Evolutionary conservation across 345 rosid species (phyloP), one percentile per base, ranked within the genome.

Genomic region (Lepidium aucheri): DNA sequence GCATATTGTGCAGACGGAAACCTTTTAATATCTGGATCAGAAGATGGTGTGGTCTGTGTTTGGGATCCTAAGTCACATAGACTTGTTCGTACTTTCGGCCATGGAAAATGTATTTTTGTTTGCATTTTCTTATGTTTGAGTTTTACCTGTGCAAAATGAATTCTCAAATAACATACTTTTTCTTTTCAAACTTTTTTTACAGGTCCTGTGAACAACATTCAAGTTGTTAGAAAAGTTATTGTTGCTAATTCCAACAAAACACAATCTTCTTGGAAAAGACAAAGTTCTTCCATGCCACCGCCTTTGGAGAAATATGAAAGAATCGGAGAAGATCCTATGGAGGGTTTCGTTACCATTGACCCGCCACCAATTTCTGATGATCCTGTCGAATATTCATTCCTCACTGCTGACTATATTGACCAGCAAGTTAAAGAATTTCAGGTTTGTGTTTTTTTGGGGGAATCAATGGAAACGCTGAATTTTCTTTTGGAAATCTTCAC

Each of bases 121-220:
- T 10, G 12, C 35, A 13, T 35, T 53, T 39, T 49, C 60, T 60
- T 26, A 10, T 62, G 41, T 30, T 46, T 55, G 6, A 38, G 53
- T 14, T 39, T 34, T 30, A 72, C 46, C 20, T 14, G 4, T 4
- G 35, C 17, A 44, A 59, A 59, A 16, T 43, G 26, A 52, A 11
- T 28, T 38, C 15, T 26, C 44, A 43, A 3, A 18, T 26, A 43
- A 46, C 65, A 40, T 22, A 13, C 10, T 40, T 53, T 51, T 63
- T 18, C 14, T 22, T 52, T 41, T 12, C 26, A 36, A 20, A 30
- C 14, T 61, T 26, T 12, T 45, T 38, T 58, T 53, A 4, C 44
- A 54, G 97, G 87, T 35, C 93, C 86, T 38, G 84, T 90, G 70
- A 88, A 78, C 81, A 94, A 88, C 64, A 74, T 90, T 53, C 65